Conservation (phyloP, 352 stramenopile species). For the Phytophthora cajani region DNA sequence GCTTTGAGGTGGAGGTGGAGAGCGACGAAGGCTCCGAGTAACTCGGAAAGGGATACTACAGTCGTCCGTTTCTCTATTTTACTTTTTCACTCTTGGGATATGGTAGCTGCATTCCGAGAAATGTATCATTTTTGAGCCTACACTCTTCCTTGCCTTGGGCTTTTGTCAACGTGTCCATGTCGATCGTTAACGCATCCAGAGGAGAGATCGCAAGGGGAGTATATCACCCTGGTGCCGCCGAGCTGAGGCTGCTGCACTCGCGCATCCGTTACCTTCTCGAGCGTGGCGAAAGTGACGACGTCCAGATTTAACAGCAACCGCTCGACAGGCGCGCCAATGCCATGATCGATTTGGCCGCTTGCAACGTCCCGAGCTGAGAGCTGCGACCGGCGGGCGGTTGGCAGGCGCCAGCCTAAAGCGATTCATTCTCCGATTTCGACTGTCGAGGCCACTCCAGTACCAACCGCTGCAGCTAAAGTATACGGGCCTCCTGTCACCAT, state of each 20-base stretch:
- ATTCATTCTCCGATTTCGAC: constrained; percentile 36
- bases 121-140: constrained; percentile 42
- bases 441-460: constrained; percentile 16
- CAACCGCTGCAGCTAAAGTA: not conserved
- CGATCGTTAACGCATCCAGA: not conserved
- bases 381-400: not conserved
- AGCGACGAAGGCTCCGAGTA: constrained; percentile 20
- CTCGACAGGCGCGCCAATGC: not conserved
- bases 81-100: constrained; percentile 22
- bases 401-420: not conserved
- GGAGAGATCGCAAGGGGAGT: not conserved
- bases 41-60: not conserved
- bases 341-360: not conserved
- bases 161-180: not conserved
- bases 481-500: constrained; percentile 14
- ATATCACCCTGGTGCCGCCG: not conserved
- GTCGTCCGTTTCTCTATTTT: constrained; percentile 29
- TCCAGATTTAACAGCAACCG: constrained; percentile 21
- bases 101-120: constrained; percentile 22
- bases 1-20: constrained; percentile 43
- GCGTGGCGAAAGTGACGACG: not conserved
- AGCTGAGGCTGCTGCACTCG: not conserved
- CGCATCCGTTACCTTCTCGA: constrained; percentile 25
- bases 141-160: not conserved
- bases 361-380: not conserved